Conservation (phyloP, 1,139 yeast genomes). For the Geotrichum fermentans region DNA sequence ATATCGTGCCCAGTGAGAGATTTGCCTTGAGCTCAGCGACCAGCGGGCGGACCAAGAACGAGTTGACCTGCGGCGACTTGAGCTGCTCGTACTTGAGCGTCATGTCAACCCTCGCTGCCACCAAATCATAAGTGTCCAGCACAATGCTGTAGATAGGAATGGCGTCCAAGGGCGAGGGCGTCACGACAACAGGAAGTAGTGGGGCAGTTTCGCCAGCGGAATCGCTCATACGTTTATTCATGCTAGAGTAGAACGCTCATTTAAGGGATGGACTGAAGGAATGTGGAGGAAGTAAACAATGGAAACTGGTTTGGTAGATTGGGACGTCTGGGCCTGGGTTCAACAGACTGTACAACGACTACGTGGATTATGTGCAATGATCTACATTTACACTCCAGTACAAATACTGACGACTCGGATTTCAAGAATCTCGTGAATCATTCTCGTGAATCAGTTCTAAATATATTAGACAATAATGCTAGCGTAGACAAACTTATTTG, state of each 20-base stretch:
- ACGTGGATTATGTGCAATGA: too few relatives aligned
- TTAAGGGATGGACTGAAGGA: background rate
- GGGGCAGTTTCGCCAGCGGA: constrained; percentile 5
- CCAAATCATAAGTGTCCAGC: constrained; percentile 32
- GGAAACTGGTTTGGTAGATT: too few relatives aligned
- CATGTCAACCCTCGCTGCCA: constrained; percentile 43
- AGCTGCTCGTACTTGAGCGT: constrained; percentile 54
- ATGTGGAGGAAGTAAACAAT: too few relatives aligned
- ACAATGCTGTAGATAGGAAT: constrained; percentile 35
- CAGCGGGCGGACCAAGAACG: constrained; percentile 50
- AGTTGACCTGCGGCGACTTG: constrained; percentile 50
- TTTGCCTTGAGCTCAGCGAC: constrained; percentile 32
- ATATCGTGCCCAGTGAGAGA: constrained; percentile 35
- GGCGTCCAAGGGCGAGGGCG: constrained; percentile 33
- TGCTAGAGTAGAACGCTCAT: background rate
- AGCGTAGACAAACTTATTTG: constrained; percentile 46
- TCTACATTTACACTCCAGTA: too few relatives aligned
- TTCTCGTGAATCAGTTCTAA: background rate
- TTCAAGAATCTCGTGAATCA: too few relatives aligned
- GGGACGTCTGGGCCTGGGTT: too few relatives aligned
- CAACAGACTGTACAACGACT: too few relatives aligned
- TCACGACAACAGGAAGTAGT: constrained; percentile 28
- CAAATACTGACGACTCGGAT: too few relatives aligned
- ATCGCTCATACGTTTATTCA: background rate
- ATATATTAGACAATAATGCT: background rate